Evolutionary conservation across 371 early-diverging fungal species (phyloP).

Genomic region (Mucor mucedo): DNA sequence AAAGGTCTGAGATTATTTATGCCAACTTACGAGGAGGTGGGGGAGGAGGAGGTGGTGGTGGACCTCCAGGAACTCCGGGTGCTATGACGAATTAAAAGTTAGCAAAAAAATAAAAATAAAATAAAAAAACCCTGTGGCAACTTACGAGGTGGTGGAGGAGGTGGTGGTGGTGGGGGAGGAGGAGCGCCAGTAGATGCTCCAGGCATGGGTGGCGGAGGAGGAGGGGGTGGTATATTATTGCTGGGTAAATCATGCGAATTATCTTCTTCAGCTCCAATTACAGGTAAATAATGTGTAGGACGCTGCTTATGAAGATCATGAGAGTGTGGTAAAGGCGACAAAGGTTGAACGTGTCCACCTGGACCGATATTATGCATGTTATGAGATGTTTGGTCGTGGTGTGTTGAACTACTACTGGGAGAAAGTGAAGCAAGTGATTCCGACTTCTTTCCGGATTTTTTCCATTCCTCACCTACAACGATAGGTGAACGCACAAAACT

Average conservation of each 20-base stretch:
- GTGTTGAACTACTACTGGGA: background rate
- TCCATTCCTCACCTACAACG: constrained; percentile 47
- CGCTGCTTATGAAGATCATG: background rate
- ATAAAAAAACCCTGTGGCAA: background rate
- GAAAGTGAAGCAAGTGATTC: constrained; percentile 1
- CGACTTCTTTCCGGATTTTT: constrained; percentile 27
- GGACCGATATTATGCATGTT: constrained; percentile 13
- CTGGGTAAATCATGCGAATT: background rate
- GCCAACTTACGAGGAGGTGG: constrained; percentile 26
- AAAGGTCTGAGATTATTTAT: background rate
- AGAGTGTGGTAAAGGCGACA: background rate
- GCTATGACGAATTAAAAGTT: background rate
- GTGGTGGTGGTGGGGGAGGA: constrained; percentile 31
- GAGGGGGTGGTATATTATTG: constrained; percentile 5
- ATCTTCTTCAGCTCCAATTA: background rate
- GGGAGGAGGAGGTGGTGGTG: constrained; percentile 27
- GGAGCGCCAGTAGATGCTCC: constrained; percentile 7
- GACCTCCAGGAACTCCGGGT: constrained; percentile 2
- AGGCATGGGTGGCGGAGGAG: constrained; percentile 17
- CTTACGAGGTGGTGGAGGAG: constrained; percentile 29
- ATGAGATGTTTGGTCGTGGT: background rate
- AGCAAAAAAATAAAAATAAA: background rate
- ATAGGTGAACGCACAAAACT: constrained; percentile 14
- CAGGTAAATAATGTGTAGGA: constrained; percentile 1
- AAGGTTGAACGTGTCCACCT: constrained; percentile 22